Evolutionary conservation across 192 early-diverging fungal species (phyloP).

Genomic region (Coemansia interrupta): DNA sequence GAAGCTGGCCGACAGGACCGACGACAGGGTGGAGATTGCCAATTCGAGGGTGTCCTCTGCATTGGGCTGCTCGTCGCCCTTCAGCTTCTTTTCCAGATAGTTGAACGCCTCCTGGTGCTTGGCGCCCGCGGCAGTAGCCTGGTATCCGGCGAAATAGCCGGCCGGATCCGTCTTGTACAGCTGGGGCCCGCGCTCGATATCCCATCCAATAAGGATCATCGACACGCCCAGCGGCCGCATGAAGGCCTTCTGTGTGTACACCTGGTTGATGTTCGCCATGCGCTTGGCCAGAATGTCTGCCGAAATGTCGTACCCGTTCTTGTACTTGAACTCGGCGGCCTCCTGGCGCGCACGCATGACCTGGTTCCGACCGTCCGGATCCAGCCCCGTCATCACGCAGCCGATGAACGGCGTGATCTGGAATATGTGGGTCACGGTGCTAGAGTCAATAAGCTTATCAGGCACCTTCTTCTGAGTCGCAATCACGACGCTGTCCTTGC

Average conservation of each 20-base stretch:
- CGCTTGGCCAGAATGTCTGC: constrained; percentile 96
- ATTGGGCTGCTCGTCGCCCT: constrained; percentile 76
- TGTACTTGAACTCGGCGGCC: constrained; percentile 98
- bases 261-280: constrained; percentile 97
- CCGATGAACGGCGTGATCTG: constrained; percentile 89
- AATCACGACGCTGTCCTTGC: constrained; percentile 91
- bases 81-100: constrained; percentile 97
- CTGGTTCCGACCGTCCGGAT: constrained; percentile 90
- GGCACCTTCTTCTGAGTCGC: constrained; percentile 96
- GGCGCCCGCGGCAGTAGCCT: constrained; percentile 91
- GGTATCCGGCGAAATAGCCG: constrained; percentile 96
- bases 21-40: constrained; percentile 90
- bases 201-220: constrained; percentile 95
- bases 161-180: constrained; percentile 98
- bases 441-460: constrained; percentile 94
- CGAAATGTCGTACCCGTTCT: constrained; percentile 97
- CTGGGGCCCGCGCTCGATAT: constrained; percentile 94
- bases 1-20: constrained; percentile 88
- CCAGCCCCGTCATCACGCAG: constrained; percentile 96
- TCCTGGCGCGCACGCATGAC: constrained; percentile 90
- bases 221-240: constrained; percentile 98
- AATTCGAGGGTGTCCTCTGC: constrained; percentile 92
- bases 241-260: constrained; percentile 98
- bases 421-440: constrained; percentile 90
- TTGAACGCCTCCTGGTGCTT: constrained; percentile 91